phyloP scores from a whole-genome alignment of 805 yeast species.

The Starmerella lactis-condensi region DNA sequence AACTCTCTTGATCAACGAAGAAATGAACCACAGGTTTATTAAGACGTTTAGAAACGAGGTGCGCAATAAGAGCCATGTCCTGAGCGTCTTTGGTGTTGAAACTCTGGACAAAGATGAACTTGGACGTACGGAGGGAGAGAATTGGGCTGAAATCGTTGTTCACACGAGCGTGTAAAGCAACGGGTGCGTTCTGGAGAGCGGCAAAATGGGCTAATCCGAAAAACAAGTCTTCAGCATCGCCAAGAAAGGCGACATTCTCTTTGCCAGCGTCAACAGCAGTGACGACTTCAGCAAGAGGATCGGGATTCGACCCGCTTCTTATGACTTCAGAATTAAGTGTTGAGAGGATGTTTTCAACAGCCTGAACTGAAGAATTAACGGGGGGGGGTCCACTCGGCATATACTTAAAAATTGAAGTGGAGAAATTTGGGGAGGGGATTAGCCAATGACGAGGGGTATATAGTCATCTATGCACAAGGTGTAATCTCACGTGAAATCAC shows the following conservation, averaged over 20 bases:
- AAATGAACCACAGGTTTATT: conserved; percentile 55
- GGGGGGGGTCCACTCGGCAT: too few relatives aligned
- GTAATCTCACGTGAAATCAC: too few relatives aligned
- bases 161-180: conserved; percentile 15
- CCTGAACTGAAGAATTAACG: conserved; percentile 10
- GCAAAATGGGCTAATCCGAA: conserved; percentile 14
- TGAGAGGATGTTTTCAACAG: conserved; percentile 9
- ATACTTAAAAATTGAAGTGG: too few relatives aligned
- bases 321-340: conserved; percentile 10
- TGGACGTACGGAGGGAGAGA: conserved; percentile 55
- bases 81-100: conserved; percentile 36
- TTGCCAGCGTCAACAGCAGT: conserved; percentile 6
- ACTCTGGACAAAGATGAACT: conserved; percentile 49
- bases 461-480: too few relatives aligned
- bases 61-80: conserved; percentile 39
- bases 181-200: conserved; percentile 8
- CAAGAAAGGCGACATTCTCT: conserved; percentile 9
- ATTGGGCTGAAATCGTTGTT: conserved; percentile 46
- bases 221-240: conserved; percentile 12
- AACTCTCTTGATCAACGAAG: conserved; percentile 22
- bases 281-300: conserved; percentile 11
- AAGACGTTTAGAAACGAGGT: conserved; percentile 33
- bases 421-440: too few relatives aligned
- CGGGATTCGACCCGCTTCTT: conserved; percentile 8
- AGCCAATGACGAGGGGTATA: too few relatives aligned